Conservation (phyloP, 2,329 filamentous ascomycete genomes). For the Neocatenulostroma microsporum region DNA sequence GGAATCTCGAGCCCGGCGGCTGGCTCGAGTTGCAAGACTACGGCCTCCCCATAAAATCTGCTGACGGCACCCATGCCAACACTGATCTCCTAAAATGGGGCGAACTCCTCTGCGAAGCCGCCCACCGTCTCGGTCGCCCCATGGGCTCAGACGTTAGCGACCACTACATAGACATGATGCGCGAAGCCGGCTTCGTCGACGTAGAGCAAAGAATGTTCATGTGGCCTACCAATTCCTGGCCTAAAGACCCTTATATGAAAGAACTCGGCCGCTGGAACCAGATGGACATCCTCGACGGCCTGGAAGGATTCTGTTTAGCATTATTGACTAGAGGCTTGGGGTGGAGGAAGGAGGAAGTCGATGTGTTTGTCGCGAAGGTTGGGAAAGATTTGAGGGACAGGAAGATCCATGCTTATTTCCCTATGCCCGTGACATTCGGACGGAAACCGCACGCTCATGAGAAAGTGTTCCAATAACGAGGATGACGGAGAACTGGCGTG, state of each 20-base stretch:
- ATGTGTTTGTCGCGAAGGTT: constrained; percentile 34
- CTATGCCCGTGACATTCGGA: constrained; percentile 31
- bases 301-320: constrained; percentile 38
- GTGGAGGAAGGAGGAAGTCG: constrained; percentile 39
- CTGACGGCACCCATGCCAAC: constrained; percentile 30
- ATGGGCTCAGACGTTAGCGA: constrained; percentile 32
- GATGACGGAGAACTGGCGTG: too few species aligned
- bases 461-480: not conserved
- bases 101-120: constrained; percentile 31
- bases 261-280: constrained; percentile 42
- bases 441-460: constrained; percentile 24
- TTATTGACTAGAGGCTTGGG: constrained; percentile 35
- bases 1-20: constrained; percentile 42
- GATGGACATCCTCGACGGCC: constrained; percentile 34
- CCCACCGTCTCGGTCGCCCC: constrained; percentile 35
- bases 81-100: constrained; percentile 30
- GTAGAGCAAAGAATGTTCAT: constrained; percentile 34
- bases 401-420: constrained; percentile 32
- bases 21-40: constrained; percentile 47
- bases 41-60: constrained; percentile 33
- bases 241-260: constrained; percentile 43
- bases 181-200: constrained; percentile 37
- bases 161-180: constrained; percentile 33
- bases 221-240: constrained; percentile 40
- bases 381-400: constrained; percentile 28